Evolutionary conservation across 2,329 filamentous ascomycete species (phyloP).

Genomic region (Sporothrix brunneoviolacea): DNA sequence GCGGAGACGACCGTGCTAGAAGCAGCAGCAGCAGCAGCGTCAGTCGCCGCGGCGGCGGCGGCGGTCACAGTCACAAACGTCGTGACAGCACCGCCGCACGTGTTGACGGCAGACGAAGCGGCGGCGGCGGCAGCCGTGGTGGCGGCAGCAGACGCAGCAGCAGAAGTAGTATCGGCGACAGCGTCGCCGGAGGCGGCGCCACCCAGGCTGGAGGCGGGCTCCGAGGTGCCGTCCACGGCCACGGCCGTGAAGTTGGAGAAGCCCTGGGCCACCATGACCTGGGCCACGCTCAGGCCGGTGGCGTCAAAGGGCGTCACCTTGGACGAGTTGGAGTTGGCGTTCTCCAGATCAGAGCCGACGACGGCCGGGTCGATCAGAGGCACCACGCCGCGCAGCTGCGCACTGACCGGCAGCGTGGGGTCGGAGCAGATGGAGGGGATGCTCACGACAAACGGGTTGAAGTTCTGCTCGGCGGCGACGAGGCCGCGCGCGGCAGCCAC

Average conservation of each 20-base stretch:
- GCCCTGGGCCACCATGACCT: constrained; percentile 55
- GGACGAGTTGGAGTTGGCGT: constrained; percentile 51
- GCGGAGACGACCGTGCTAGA: not conserved
- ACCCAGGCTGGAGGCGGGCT: constrained; percentile 9
- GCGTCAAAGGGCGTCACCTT: constrained; percentile 49
- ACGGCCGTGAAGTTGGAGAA: constrained; percentile 53
- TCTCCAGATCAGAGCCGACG: constrained; percentile 48
- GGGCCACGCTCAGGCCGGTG: constrained; percentile 57
- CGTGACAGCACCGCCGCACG: not conserved
- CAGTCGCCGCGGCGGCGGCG: not conserved
- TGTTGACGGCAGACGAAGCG: not conserved
- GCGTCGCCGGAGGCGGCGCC: constrained; percentile 29
- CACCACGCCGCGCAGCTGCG: constrained; percentile 57
- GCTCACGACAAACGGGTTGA: constrained; percentile 47
- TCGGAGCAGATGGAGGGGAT: constrained; percentile 60
- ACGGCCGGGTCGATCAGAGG: constrained; percentile 62
- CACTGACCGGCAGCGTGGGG: constrained; percentile 53
- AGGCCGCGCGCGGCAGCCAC: constrained; percentile 47
- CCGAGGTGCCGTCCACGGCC: constrained; percentile 26
- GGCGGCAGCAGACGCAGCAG: constrained; percentile 2
- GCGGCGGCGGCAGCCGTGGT: not conserved
- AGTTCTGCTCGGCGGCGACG: constrained; percentile 21
- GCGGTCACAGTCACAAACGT: constrained; percentile 9
- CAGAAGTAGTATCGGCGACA: constrained; percentile 18
- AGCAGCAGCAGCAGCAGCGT: not conserved